Base-by-base conservation (phyloP, 495 filamentous ascomycete genomes). In the Aspergillus kassunensis region DNA sequence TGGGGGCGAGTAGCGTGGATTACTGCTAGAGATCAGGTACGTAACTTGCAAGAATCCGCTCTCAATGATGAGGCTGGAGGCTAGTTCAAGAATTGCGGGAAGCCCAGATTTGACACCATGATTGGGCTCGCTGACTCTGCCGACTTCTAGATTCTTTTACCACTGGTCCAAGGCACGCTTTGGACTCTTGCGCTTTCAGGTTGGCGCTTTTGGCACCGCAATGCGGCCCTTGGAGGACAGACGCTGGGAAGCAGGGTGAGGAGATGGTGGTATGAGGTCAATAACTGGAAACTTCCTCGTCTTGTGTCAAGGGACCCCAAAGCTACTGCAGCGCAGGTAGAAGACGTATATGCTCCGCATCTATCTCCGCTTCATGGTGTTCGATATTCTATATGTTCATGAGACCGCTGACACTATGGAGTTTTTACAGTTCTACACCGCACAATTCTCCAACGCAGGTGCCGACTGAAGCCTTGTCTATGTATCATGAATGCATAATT, bases 231-330 rank as follows among this genome's bases (percentile, higher is more conserved):
- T 49, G 78, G 79, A 53, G 91, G 91, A 2, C 79, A 74, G 39
- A 83, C 78, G 15, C 70, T 87, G 19, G 91, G 91, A 23, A 87
- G 85, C 21, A 75, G 76, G 53, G 62, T 91, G 12, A 74, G 91
- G 52, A 68, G 89, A 48, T 96, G 91, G 91, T 96, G 91, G 91
- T 96, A 87, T 68, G 80, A 77, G 24, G 88, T 93, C 0, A 96
- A 96, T 56, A 87, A 91, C 58, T 96, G 91, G 91, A 73, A 76
- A 37, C 62, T 90, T 23, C 81, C 81, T 47, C 49, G 60, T 25
- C 19, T 62, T 13, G 46, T 53, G 8, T 63, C 63, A 19, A 61
- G 53, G 37, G 58, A 68, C 44, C 57, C 55, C 12, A 60, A 65
- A 45, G 18, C 76, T 34, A 73, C 73, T 36, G 75, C 72, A 13